Evolutionary conservation across 2,329 filamentous ascomycete genomes (phyloP), one percentile per base, ranked within the genome.

Genomic region (Fusarium sp.): DNA sequence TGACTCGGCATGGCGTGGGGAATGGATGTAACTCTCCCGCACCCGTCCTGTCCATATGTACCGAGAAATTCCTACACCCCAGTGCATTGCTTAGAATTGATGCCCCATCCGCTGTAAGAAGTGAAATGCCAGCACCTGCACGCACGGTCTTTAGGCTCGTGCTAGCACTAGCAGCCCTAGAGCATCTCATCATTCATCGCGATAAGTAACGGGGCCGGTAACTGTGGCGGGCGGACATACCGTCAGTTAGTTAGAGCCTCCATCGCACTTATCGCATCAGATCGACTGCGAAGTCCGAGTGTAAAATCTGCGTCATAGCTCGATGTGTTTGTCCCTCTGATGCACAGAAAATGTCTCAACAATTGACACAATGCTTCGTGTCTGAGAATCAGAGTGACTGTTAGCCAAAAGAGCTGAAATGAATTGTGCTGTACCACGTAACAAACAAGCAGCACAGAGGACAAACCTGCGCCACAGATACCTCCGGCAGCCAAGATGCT

Each of bases 161-260:
- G 43, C 67, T 68, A 71, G 18, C 57, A 51, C 65, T 72, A 66
- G 32, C 45, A 71, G 68, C 65, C 68, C 65, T 71, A 69, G 65
- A 50, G 56, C 41, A 57, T 25, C 20, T 21, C 46, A 40, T 55
- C 27, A 56, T 61, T 69, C 55, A 62, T 55, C 25, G 23, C 25
- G 32, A 63, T 62, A 27, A 64, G 25, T 53, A 59, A 69, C 46
- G 30, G 60, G 51, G 20, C 63, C 58, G 47, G 68, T 57, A 51
- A 51, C 50, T 63, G 62, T 56, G 62, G 67, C 55, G 59, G 56
- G 46, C 55, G 66, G 48, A 28, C 47, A 66, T 37, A 21, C 46
- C 50, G 55, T 43, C 46, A 55, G 21, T 23, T 21, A 21, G 21
- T 43, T 51, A 59, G 46, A 60, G 63, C 63, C 62, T 65, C 47